These are phyloP conservation scores for Funneliformis caledonium DNA, from an alignment of 371 early-diverging fungal species.

Conservation along the genomic window DNA sequence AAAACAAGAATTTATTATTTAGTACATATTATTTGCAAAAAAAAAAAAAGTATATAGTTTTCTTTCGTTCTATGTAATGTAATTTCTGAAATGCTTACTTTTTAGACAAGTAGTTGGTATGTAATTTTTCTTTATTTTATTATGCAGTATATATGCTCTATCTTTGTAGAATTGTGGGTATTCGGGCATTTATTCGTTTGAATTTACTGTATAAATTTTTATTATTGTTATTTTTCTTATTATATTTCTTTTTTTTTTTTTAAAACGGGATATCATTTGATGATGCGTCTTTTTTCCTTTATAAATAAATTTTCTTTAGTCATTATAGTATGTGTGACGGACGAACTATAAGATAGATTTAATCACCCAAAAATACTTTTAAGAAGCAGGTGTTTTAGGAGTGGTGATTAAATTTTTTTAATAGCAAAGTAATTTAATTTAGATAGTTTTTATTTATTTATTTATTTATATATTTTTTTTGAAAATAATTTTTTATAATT, in stretches of 20 bases:
- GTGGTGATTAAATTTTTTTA: neutral
- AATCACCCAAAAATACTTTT: neutral
- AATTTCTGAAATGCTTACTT: conserved; percentile 11
- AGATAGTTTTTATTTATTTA: neutral
- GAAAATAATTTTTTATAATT: too few species aligned
- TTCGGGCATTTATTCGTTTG: neutral
- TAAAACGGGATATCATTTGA: neutral
- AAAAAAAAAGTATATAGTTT: conserved; percentile 14
- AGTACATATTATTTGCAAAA: neutral
- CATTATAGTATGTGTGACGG: neutral
- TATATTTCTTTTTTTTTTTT: too few species aligned
- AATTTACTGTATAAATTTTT: too few species aligned
- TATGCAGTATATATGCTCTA: neutral
- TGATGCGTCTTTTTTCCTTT: neutral
- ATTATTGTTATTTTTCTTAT: too few species aligned
- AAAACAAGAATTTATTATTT: neutral
- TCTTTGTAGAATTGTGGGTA: too few species aligned
- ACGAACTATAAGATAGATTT: neutral
- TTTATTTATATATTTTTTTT: too few species aligned
- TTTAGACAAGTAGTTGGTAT: neutral
- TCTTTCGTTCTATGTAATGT: conserved; percentile 29
- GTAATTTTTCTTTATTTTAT: neutral
- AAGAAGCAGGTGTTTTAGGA: neutral
- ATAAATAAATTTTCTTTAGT: neutral
- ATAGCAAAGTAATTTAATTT: neutral